A percentile compares a stretch with the other conserved stretches of the same genome.
Conservation (phyloP, 2,329 filamentous ascomycete genomes). For the Penicillium sp. region DNA sequence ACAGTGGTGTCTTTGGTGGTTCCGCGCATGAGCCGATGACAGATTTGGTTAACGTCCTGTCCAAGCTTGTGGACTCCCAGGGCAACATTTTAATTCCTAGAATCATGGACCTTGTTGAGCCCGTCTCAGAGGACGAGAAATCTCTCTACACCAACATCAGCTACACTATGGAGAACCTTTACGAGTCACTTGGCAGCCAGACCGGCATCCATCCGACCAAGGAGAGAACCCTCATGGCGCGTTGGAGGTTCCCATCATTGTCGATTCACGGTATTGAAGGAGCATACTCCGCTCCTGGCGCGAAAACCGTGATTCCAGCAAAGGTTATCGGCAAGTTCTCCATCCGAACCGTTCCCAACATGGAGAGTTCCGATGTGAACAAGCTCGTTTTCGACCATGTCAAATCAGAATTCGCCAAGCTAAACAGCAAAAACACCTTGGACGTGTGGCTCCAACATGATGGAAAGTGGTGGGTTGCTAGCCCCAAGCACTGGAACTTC, state of each 20-base stretch:
- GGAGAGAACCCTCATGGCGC: conserved; percentile 89
- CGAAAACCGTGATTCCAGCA: conserved; percentile 97
- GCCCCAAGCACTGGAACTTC: conserved; percentile 99
- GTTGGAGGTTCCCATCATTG: conserved; percentile 93
- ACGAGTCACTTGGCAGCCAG: conserved; percentile 87
- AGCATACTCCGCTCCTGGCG: conserved; percentile 88
- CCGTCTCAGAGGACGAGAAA: conserved; percentile 84
- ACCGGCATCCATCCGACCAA: conserved; percentile 88
- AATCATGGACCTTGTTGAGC: conserved; percentile 89
- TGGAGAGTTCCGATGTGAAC: conserved; percentile 92
- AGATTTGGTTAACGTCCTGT: conserved; percentile 82
- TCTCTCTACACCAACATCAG: conserved; percentile 85
- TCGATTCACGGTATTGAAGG: conserved; percentile 95
- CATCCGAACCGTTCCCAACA: conserved; percentile 95
- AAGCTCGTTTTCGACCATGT: conserved; percentile 82
- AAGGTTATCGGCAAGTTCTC: conserved; percentile 99
- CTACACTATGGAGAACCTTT: conserved; percentile 95
- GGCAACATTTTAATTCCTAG: conserved; percentile 96
- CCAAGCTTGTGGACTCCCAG: conserved; percentile 81
- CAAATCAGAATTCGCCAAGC: conserved; percentile 80
- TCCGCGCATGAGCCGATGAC: conserved; percentile 99
- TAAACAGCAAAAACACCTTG: conserved; percentile 89
- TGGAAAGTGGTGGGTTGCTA: conserved; percentile 98
- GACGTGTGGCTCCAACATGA: conserved; percentile 83
- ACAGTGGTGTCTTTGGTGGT: conserved; percentile 96